Conservation (phyloP, 129 eudicot genomes). For the Artemisia tridentata region DNA sequence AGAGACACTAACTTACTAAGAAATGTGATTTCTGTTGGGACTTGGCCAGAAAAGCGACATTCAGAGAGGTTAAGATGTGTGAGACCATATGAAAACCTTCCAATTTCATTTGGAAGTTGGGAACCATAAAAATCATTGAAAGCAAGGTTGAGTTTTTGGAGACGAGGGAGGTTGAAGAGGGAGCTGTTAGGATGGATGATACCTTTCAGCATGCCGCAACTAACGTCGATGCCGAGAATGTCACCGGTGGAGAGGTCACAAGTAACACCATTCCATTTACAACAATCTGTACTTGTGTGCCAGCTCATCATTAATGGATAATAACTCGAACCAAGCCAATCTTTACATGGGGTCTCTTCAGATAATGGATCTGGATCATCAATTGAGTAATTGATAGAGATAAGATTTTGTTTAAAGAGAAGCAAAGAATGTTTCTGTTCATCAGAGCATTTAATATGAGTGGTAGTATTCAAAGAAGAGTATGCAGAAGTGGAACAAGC, state of each 20-base stretch:
- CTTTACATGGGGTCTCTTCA: too few species aligned
- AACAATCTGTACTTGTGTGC: conserved; percentile 17
- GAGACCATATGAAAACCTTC: neutral
- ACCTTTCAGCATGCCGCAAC: conserved; percentile 28
- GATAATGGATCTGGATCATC: too few species aligned
- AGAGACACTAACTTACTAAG: conserved; percentile 4
- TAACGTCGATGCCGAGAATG: conserved; percentile 30
- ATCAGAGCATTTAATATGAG: too few species aligned
- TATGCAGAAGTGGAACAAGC: too few species aligned
- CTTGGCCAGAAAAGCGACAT: conserved; percentile 1
- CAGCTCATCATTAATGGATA: conserved; percentile 1
- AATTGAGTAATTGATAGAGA: too few species aligned
- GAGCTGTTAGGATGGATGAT: conserved; percentile 25
- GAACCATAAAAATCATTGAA: conserved; percentile 10
- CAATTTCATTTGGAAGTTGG: conserved; percentile 6
- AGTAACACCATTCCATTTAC: conserved; percentile 36
- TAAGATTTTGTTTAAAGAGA: too few species aligned
- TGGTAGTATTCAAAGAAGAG: too few species aligned
- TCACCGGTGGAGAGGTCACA: conserved; percentile 19
- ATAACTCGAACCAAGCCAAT: neutral
- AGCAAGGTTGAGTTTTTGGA: conserved; percentile 25
- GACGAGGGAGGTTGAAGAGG: too few species aligned
- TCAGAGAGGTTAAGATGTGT: conserved; percentile 29
- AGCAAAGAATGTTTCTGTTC: too few species aligned
- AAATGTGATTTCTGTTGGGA: conserved; percentile 11